phyloP scores from a whole-genome alignment of 306 rosid species.

The Dicorynia guianensis region DNA sequence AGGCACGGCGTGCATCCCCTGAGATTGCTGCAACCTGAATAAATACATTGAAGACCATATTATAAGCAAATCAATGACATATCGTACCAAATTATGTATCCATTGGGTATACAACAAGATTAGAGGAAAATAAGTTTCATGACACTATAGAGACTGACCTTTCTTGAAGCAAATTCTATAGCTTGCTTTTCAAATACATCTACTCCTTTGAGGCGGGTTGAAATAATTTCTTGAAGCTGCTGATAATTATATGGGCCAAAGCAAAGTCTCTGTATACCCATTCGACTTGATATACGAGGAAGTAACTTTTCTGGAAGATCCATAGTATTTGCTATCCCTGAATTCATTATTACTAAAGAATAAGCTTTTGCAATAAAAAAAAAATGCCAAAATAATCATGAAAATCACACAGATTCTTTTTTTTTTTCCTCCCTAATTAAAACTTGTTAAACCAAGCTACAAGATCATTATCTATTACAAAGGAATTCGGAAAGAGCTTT shows the following conservation, averaged over 20 bases:
- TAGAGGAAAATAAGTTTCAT: slow-evolving; percentile 28
- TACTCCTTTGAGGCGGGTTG: slow-evolving; percentile 81
- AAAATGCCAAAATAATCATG: slow-evolving; percentile 29
- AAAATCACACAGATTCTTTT: slow-evolving; percentile 28
- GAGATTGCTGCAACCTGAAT: slow-evolving; percentile 94
- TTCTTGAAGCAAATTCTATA: slow-evolving; percentile 87
- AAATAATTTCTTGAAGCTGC: slow-evolving; percentile 95
- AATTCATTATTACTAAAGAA: slow-evolving; percentile 37
- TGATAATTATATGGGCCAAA: slow-evolving; percentile 92
- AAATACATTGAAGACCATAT: slow-evolving; percentile 28
- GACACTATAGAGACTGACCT: slow-evolving; percentile 54
- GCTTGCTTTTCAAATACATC: slow-evolving; percentile 91
- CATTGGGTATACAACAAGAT: slow-evolving; percentile 1
- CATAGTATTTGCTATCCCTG: slow-evolving; percentile 99
- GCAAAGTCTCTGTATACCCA: slow-evolving; percentile 97
- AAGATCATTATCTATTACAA: slow-evolving; percentile 21
- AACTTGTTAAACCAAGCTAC: slow-evolving; percentile 10
- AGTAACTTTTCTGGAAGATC: slow-evolving; percentile 98
- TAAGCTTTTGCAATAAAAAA: slow-evolving; percentile 34
- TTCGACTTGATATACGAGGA: slow-evolving; percentile 98
- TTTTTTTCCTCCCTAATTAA: slow-evolving; percentile 15
- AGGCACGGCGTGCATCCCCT: slow-evolving; percentile 97
- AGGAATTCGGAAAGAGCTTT: slow-evolving; percentile 9
- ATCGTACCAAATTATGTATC: slow-evolving; percentile 21
- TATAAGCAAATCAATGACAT: slow-evolving; percentile 27